Base-by-base conservation (phyloP, 2,329 filamentous ascomycete genomes). In the Cordyceps cateniannulata region DNA sequence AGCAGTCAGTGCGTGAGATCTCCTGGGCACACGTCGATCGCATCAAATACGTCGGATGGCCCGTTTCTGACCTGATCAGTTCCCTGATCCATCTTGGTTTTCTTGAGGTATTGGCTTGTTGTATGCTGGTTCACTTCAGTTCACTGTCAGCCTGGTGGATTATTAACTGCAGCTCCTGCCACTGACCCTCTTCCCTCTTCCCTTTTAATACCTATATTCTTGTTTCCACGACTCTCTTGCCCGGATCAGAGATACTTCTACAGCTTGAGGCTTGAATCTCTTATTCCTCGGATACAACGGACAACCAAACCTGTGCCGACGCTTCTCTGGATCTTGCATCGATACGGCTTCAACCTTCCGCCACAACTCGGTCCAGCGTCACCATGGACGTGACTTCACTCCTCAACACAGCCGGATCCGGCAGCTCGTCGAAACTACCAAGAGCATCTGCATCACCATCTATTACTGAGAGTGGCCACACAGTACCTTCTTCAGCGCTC, bases 311-410 rank as follows among this genome's bases (percentile, higher is more conserved):
- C 14, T 35, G 32, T 35, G 32, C 10, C 32, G 32, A 35, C 10
- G 3, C 2, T 35, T 14, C n/a, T 24, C 12, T 44, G 22, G 45
- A n/a, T 29, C 5, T 27, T 32, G n/a, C 32, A 20, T 45, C 48
- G 48, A 52, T 35, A 6, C 42, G n/a, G 8, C 44, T 51, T 22
- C 29, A 8, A 25, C 35, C 7, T 50, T 29, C 40, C 9, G 20
- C 48, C 7, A 45, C 38, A 45, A 18, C 12, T 47, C 57, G 48
- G 35, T 29, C 5, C 14, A 42, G 58, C 40, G 42, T 25, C 29
- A 59, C 27, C n/a, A 62, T 62, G 61, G 61, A 62, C 25, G 54
- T 62, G 10, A 62, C 55, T 32, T 53, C 51, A n/a, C 55, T 62
- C 22, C 50, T 62, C 22, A 62, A 62, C 35, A 59, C 61, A 27